Base-by-base conservation (phyloP, 2,329 filamentous ascomycete species). In the Cercospora sp. region DNA sequence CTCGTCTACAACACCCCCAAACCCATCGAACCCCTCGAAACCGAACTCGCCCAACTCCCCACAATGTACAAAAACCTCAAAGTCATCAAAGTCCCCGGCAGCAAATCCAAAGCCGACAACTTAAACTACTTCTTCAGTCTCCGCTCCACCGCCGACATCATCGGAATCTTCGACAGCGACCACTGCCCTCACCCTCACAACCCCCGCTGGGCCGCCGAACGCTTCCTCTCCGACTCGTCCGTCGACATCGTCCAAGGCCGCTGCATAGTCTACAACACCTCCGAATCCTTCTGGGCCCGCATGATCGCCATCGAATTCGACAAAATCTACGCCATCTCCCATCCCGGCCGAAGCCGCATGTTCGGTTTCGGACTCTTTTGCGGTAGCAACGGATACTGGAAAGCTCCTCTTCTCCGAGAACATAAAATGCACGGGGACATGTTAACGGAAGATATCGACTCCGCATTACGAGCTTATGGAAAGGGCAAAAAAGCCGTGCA, bases 271-370 rank as follows among this genome's bases (percentile, higher is more conserved):
- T 83, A 84, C 76, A 85, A 85, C 72, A 78, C 83, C 5, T 76
- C 77, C 12, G 80, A 81, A 4, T 80, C 77, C 4, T 79, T 83
- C 70, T 76, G 82, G 53, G 80, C 83, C 0, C 80, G 77, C 58
- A 82, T 85, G 81, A 84, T 85, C 16, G 79, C 81, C 2, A 80
- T 84, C 37, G 83, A 85, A 69, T 85, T 85, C 66, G 83, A 85
- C 74, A 84, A 84, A 73, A 85, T 85, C 67, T 85, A 85, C 70
- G 83, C 82, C 2, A 82, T 84, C 10, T 84, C 83, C 10, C 83
- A 85, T 70, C 83, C 83, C 1, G 83, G 83, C 5, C 79, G 83
- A 9, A 79, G 81, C 9, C 77, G 80, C 5, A 81, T 84, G 78
- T 84, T 80, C 74, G 80, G 79, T 4, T 84, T 84, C 65, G 83